Evolutionary conservation across 2,329 filamentous ascomycete genomes (phyloP), one percentile per base, ranked within the genome.

Genomic region (Xylaria multiplex): DNA sequence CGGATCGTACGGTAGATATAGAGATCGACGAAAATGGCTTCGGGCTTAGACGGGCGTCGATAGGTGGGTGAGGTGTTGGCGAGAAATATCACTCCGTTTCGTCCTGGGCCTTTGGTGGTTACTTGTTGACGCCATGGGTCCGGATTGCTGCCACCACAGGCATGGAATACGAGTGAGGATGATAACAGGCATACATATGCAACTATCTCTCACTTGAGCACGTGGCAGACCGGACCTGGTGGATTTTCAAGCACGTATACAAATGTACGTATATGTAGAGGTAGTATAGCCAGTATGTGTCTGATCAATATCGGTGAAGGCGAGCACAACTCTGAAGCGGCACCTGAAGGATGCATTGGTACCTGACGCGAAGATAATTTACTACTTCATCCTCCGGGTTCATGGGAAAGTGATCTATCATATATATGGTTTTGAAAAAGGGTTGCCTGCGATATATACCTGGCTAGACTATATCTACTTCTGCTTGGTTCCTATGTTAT

Each of bases 271-370:
- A 24, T 22, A 30, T 40, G 16, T 35, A 32, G 53, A 30, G 11
- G 14, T 8, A n/a, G 37, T 24, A 40, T 2, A 27, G 37, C 35
- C 49, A 2, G 50, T 22, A 45, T 58, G 60, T 9, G n/a, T 30
- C 24, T 16, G 32, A 37, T 40, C 27, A 30, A 48, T 40, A 35
- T 52, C 22, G 32, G 35, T 43, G 11, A 45, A 42, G 22, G 43
- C 7, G n/a, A 22, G 6, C 11, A 16, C 9, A 27, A 22, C 37
- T 43, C 22, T 43, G 46, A 14, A 53, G 37, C 32, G 27, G 53
- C 24, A 16, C 24, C 19, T 56, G n/a, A 32, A 45, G 58, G 53
- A 49, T 43, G 58, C 63, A 65, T 62, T 65, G 46, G 63, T 65
- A 62, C 63, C 63, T 65, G 58, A 65, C 37, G 35, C 6, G 42